phyloP scores from a whole-genome alignment of 768 basidiomycete genomes.

The Boletales sp. region DNA sequence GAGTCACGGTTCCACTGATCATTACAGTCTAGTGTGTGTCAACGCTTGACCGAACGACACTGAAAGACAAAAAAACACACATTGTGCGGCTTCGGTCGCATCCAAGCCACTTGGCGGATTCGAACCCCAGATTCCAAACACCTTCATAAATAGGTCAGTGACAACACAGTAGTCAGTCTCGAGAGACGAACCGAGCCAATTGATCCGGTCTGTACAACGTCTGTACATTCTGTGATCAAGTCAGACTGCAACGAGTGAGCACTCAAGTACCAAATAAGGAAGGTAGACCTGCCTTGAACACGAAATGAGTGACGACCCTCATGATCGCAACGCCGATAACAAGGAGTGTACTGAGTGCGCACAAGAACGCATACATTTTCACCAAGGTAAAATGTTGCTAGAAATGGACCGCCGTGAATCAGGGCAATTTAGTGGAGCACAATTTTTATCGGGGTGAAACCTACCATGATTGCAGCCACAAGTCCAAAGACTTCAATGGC shows the following conservation, averaged over 20 bases:
- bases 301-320: conserved; percentile 62
- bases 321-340: conserved; percentile 51
- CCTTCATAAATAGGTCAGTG: conserved; percentile 20
- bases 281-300: conserved; percentile 50
- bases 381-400: conserved; percentile 56
- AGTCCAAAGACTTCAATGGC: conserved; percentile 57
- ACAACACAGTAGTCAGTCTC: neutral
- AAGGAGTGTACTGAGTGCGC: conserved; percentile 44
- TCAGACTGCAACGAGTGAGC: conserved; percentile 40
- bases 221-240: conserved; percentile 54
- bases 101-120: conserved; percentile 29
- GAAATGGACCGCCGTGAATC: neutral
- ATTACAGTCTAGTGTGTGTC: conserved; percentile 52
- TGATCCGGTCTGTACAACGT: conserved; percentile 32
- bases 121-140: conserved; percentile 58
- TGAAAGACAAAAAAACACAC: conserved; percentile 34
- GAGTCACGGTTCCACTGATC: conserved; percentile 59
- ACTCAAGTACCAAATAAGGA: neutral
- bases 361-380: conserved; percentile 53
- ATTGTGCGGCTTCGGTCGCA: conserved; percentile 39
- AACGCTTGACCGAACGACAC: conserved; percentile 5
- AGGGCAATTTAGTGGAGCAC: neutral
- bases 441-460: conserved; percentile 17
- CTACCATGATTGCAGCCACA: conserved; percentile 45
- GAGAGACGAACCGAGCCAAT: conserved; percentile 31